These are phyloP conservation scores for Misopates orontium DNA, from an alignment of 257 asterid genomes.

Conservation along the genomic window DNA sequence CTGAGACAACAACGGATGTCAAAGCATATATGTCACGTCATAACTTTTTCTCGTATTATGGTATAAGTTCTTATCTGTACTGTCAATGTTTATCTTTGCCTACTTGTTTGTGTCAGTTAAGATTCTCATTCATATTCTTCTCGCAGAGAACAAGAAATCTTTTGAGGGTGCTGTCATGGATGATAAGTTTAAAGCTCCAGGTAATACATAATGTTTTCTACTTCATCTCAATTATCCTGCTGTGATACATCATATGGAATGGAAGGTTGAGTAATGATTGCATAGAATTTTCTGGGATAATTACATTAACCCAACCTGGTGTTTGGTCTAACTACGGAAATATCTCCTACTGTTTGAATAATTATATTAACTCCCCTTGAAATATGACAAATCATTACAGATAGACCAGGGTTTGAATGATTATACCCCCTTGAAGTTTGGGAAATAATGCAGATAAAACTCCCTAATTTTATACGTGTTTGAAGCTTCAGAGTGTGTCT, in stretches of 20 bases:
- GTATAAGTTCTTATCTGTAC: conserved; percentile 35
- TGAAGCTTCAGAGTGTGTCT: too few species aligned
- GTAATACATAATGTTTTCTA: conserved; percentile 36
- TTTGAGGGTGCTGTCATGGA: conserved; percentile 34
- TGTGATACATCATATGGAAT: too few species aligned
- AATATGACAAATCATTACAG: too few species aligned
- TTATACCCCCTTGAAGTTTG: too few species aligned
- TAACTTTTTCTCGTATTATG: conserved; percentile 68
- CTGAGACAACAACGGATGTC: conserved; percentile 47
- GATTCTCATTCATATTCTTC: conserved; percentile 15
- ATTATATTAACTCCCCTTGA: too few species aligned
- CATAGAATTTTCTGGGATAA: too few species aligned
- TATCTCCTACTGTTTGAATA: too few species aligned
- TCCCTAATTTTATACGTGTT: too few species aligned
- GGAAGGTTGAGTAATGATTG: background rate
- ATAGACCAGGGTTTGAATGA: too few species aligned
- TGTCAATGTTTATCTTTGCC: conserved; percentile 6
- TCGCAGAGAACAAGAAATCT: conserved; percentile 53
- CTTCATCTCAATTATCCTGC: conserved; percentile 13
- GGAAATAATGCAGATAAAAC: too few species aligned
- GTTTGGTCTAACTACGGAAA: too few species aligned
- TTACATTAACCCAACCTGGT: too few species aligned
- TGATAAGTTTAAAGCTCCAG: conserved; percentile 34
- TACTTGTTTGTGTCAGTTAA: conserved; percentile 19
- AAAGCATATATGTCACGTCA: conserved; percentile 66